A percentile compares a stretch with the other conserved stretches of the same genome.
Conservation (phyloP, 2,329 filamentous ascomycete species). For the Xylariaceae sp. region DNA sequence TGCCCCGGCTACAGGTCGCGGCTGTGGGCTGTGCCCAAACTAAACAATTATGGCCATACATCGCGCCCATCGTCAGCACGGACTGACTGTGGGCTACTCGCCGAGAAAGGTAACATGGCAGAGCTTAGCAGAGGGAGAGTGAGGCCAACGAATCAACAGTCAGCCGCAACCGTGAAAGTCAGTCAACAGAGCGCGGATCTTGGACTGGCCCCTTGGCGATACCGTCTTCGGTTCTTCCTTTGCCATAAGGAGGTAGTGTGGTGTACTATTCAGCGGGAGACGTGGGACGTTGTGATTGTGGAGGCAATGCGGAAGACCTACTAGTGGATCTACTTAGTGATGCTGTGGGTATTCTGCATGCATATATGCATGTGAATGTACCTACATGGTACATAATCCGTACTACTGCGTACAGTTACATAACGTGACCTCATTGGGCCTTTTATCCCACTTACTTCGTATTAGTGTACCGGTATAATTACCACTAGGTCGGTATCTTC, state of each 20-base stretch:
- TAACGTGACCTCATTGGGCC: too few relatives aligned
- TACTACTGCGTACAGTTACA: too few relatives aligned
- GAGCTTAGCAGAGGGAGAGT: conserved; percentile 11
- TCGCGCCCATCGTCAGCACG: conserved; percentile 3
- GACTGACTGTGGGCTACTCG: neutral
- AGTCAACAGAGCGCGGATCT: conserved; percentile 11
- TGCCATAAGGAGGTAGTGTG: neutral
- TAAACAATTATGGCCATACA: conserved; percentile 10
- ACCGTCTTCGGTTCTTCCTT: conserved; percentile 7
- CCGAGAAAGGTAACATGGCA: neutral
- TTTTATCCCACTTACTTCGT: too few relatives aligned
- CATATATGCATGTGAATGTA: neutral
- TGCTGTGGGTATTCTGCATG: neutral
- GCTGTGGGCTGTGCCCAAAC: conserved; percentile 8
- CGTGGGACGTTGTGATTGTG: neutral
- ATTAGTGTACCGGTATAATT: too few relatives aligned
- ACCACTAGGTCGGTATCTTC: too few relatives aligned
- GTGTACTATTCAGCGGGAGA: conserved; percentile 3
- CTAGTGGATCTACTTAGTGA: neutral
- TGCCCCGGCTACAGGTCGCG: conserved; percentile 2
- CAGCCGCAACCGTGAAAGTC: conserved; percentile 12
- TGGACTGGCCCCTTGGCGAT: conserved; percentile 3
- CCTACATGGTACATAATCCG: too few relatives aligned
- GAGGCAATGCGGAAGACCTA: neutral
- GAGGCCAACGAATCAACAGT: conserved; percentile 19